Percentiles rank a stretch among this genome's conserved stretches.
These are phyloP conservation scores for Tricharina praecox DNA, from an alignment of 495 filamentous ascomycete species.

Conservation along the genomic window DNA sequence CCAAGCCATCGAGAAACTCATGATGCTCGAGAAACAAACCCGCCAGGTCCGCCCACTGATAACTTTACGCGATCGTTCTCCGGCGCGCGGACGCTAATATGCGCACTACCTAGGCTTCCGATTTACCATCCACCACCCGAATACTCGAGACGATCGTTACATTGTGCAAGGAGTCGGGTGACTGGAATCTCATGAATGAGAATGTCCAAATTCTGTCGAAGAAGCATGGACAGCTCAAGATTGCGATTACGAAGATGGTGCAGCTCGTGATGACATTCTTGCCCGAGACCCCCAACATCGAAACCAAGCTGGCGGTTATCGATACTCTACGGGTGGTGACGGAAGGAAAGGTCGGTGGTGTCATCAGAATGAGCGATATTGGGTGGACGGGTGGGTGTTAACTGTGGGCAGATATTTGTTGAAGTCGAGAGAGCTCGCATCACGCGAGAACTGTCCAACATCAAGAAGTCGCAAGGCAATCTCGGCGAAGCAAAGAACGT, in stretches of 20 bases:
- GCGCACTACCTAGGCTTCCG: constrained; percentile 59
- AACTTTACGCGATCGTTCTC: too few relatives aligned
- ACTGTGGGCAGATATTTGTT: constrained; percentile 61
- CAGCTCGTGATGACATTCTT: constrained; percentile 87
- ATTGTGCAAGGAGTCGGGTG: constrained; percentile 77
- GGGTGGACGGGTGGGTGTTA: neutral
- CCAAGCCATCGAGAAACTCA: constrained; percentile 81
- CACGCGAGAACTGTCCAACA: constrained; percentile 83
- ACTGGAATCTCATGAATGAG: constrained; percentile 89
- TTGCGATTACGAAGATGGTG: constrained; percentile 97
- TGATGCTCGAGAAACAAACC: constrained; percentile 81
- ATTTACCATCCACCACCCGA: constrained; percentile 84
- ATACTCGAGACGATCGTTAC: constrained; percentile 75
- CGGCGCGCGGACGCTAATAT: too few relatives aligned
- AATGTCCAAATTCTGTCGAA: constrained; percentile 90
- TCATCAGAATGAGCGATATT: neutral
- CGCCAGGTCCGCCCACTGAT: constrained; percentile 57
- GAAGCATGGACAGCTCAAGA: constrained; percentile 99
- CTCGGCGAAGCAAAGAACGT: constrained; percentile 77
- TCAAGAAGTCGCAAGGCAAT: constrained; percentile 90
- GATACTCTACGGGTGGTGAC: constrained; percentile 92
- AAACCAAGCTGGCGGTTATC: constrained; percentile 80
- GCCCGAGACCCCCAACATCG: constrained; percentile 56
- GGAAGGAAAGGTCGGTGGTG: constrained; percentile 64
- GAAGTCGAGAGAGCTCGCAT: constrained; percentile 94